Base-by-base conservation (phyloP, 2,329 filamentous ascomycete genomes). In the Penicillium sp. region DNA sequence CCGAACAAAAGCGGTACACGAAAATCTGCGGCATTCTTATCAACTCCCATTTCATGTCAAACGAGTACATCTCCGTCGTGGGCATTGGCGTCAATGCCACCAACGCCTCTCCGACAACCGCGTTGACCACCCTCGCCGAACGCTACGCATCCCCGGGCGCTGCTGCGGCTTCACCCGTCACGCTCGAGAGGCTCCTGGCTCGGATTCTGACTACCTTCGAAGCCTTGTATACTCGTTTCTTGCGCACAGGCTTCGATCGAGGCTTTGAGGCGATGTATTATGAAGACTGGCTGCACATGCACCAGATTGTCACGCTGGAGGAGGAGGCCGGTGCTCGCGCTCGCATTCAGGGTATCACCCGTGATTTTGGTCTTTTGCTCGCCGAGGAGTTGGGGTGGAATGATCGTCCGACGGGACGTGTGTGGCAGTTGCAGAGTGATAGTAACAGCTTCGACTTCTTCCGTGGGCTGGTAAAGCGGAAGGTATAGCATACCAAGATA, bases 371-470 rank as follows among this genome's bases (percentile, higher is more conserved):
- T 0, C 77, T 97, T 72, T 69, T 99, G 61, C 81, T 87, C 60
- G 94, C 87, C 0, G 90, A 97, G 72, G 92, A 97, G 78, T 73
- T 95, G 50, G 87, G 86, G 3, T 83, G 80, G 71, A 82, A 88
- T 55, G 90, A 91, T 59, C 79, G 86, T 50, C 78, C 81, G 2
- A 96, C 90, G 0, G 92, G 93, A 0, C 89, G 83, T 73, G 79
- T 88, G 47, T 93, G 89, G 83, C 85, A 88, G 64, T 75, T 99
- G 74, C 92, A 97, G 78, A 97, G 91, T 72, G 94, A 99, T 72
- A 91, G 92, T 70, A 99, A 99, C 68, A 97, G 92, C 72, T 99
- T 99, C 77, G 94, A 99, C 75, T 99, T 96, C 72, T 96, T 96
- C 77, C 90, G 84, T 68, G 94, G 94, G 0, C 69, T 99, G 65